phyloP scores from a whole-genome alignment of 1,284 basidiomycete species.

The Schizophyllum amplum region DNA sequence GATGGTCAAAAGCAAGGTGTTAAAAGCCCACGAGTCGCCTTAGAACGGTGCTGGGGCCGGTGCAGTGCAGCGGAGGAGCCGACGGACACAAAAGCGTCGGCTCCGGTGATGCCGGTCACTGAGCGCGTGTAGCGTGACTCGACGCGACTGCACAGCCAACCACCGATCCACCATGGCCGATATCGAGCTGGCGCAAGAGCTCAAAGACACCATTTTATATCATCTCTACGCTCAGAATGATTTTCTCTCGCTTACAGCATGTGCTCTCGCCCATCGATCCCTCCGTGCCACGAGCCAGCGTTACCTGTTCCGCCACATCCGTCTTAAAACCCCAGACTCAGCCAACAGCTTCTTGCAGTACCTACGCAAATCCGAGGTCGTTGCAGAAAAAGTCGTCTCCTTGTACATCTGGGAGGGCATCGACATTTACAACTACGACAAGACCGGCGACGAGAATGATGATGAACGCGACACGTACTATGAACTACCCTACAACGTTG shows the following conservation, averaged over 20 bases:
- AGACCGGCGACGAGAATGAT: too few species aligned
- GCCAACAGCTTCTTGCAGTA: too few species aligned
- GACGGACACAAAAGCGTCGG: not conserved
- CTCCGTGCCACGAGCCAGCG: not conserved
- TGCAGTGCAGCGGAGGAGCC: not conserved
- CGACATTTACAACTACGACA: too few species aligned
- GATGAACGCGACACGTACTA: too few species aligned
- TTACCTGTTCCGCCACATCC: not conserved
- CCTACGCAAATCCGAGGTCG: too few species aligned
- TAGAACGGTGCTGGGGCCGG: too few species aligned
- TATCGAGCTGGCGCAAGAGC: not conserved
- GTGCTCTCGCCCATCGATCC: not conserved
- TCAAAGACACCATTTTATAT: not conserved
- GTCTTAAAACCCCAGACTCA: too few species aligned
- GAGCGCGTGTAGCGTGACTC: not conserved
- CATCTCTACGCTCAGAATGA: not conserved
- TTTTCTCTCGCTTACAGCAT: not conserved
- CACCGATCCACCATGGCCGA: not conserved
- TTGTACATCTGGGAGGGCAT: too few species aligned
- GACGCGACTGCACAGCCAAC: too few species aligned
- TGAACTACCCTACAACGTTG: too few species aligned
- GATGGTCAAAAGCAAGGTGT: not conserved
- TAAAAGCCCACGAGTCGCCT: too few species aligned
- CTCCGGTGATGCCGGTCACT: not conserved
- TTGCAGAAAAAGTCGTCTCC: too few species aligned